Evolutionary conservation across 2,329 filamentous ascomycete genomes (phyloP).

Genomic region (Verticillium nubilum): DNA sequence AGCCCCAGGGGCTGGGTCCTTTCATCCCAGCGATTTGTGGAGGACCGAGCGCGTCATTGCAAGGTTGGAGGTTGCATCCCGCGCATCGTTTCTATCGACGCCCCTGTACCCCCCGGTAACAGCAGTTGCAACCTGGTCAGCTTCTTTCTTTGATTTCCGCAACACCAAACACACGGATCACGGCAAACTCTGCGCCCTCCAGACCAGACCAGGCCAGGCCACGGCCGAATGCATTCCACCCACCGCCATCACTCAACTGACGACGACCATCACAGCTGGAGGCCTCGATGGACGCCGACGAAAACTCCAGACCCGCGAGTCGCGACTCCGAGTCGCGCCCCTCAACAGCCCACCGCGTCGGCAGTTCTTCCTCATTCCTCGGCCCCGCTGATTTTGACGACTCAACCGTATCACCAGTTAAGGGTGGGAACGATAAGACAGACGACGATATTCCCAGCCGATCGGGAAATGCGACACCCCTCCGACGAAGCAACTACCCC

Average conservation of each 20-base stretch:
- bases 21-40: neutral
- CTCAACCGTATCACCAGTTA: slow-evolving; percentile 11
- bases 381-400: slow-evolving; percentile 9
- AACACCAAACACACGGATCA: neutral
- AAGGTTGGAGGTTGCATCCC: neutral
- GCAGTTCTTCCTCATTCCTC: slow-evolving; percentile 1
- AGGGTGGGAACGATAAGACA: slow-evolving; percentile 12
- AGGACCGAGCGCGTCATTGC: slow-evolving; percentile 6
- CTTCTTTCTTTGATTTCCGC: neutral
- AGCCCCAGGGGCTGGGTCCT: neutral
- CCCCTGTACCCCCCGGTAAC: neutral
- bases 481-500: neutral
- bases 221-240: slow-evolving; percentile 9
- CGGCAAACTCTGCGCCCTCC: neutral
- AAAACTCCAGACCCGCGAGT: slow-evolving; percentile 12
- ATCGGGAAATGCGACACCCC: slow-evolving; percentile 5
- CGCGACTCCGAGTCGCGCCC: slow-evolving; percentile 18
- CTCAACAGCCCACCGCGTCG: slow-evolving; percentile 12
- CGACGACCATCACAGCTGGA: neutral
- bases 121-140: neutral
- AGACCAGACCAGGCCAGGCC: slow-evolving; percentile 2
- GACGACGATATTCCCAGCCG: neutral
- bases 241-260: neutral
- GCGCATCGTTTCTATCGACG: neutral
- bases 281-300: slow-evolving; percentile 30